Conservation (phyloP, 176 grass and related monocot genomes). For the Avena atlantica region DNA sequence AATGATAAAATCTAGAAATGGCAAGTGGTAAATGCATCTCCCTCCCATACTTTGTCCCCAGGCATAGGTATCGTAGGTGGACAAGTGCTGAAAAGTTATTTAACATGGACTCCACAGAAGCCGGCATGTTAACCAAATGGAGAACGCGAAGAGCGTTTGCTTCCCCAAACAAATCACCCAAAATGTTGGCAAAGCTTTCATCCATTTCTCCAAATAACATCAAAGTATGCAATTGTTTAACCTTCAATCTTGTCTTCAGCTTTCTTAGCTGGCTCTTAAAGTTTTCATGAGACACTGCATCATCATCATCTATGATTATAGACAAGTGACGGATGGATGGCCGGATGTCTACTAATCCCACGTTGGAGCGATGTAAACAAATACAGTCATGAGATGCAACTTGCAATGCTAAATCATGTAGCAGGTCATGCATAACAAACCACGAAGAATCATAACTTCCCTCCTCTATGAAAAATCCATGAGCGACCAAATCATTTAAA, state of each 20-base stretch:
- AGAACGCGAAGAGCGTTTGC: background rate
- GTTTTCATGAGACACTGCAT: background rate
- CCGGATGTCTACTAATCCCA: background rate
- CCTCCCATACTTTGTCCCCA: background rate
- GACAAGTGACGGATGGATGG: background rate
- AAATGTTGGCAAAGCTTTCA: background rate
- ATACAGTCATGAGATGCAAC: background rate
- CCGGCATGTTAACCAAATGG: background rate
- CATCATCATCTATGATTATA: background rate
- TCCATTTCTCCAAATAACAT: background rate
- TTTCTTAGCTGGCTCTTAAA: background rate
- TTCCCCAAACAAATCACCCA: background rate
- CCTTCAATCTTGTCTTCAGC: background rate
- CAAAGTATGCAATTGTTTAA: background rate
- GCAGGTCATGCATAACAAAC: background rate
- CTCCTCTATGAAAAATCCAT: background rate
- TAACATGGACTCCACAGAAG: background rate
- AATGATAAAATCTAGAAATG: slow-evolving; percentile 1
- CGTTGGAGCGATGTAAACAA: background rate
- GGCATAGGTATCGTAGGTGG: background rate
- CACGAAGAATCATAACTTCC: background rate
- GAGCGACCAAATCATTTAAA: background rate
- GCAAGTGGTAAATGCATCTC: background rate
- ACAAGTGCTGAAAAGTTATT: background rate
- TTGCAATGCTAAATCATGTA: slow-evolving; percentile 10